Evolutionary conservation across 805 yeast genomes (phyloP), one percentile per base, ranked within the genome.

Genomic region (Metschnikowia proteae): DNA sequence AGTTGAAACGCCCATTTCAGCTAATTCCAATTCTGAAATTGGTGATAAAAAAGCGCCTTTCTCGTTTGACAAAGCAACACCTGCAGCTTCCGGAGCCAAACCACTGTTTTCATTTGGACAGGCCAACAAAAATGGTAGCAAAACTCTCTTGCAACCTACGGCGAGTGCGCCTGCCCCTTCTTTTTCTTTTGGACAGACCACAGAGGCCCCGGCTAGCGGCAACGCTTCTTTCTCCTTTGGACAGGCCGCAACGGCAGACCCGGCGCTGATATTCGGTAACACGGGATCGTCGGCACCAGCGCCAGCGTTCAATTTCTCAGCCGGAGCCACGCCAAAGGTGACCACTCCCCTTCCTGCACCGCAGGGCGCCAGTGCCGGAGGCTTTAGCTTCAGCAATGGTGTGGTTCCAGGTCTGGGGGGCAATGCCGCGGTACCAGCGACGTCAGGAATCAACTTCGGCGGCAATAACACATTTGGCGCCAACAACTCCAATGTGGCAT

Each of bases 251-350:
- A 57, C 66, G 1, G 69, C 70, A 4, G 69, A 65, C 46, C 71
- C 72, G 1, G 62, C 72, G 1, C 48, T 55, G 43, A 61, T 67
- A 10, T 68, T 68, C 49, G 69, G 67, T 22, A 50, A 32, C 8
- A 58, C 55, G 2, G 48, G 50, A 9, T 38, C 31, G 6, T 38
- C 37, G 10, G 53, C 57, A 9, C 58, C 60, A 8, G 47, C 53
- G 5, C 53, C 58, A 3, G 48, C 51, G 3, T 55, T 55, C 47
- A 55, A 45, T 38, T 53, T 55, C 43, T 43, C 57, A 1, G 48
- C 43, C 45, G 34, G 28, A 9, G 22, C 34, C 17, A 13, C 38
- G 1, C 45, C 38, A 29, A 45, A 40, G 33, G 49, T 28, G 9
- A 5, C 38, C 3, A 41, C 49, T 3, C 52, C 56, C 3, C 22